Base-by-base conservation (phyloP, 306 rosid genomes). In the Lathyrus sativus region DNA sequence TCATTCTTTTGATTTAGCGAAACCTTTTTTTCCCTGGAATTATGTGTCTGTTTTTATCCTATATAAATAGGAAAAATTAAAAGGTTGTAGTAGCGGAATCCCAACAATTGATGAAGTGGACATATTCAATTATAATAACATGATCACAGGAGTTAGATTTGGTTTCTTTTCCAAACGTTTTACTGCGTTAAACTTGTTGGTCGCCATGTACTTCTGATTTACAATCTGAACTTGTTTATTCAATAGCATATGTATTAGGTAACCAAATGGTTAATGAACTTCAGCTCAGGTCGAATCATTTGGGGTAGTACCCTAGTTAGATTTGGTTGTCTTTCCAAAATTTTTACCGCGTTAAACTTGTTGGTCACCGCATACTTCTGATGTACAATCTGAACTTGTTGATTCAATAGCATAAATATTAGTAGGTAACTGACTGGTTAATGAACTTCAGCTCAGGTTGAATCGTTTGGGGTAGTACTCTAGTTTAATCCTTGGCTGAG, bases 81-180 rank as follows among this genome's bases (percentile, higher is more conserved):
- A 71, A 70, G 3, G 24, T 12, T 62, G 2, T 55, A 33, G 67
- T 45, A 14, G 53, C 54, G 75, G 59, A 61, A 62, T 71, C 28
- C 62, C 22, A 24, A 13, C 12, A 19, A 31, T 61, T 44, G 55
- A 31, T 63, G 45, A 73, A 42, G 62, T 15, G 14, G 38, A 61
- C 56, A 4, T 63, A 29, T 58, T 69, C 33, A 49, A 57, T 77
- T 54, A 64, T 49, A 63, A 65, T 64, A 63, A 46, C 60, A 49
- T 44, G 66, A 58, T 51, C 37, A 11, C 19, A 11, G 43, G 62
- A 39, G 42, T 69, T 57, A 31, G 67, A 73, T 64, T 64, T 24
- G 43, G 53, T 24, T 69, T 29, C 73, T 50, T 28, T 18, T 61
- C 58, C 9, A 67, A 65, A 35, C 3, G 2, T 7, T 33, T 69